Evolutionary conservation across 2,329 filamentous ascomycete genomes (phyloP).

Genomic region (Colletotrichum sp.): DNA sequence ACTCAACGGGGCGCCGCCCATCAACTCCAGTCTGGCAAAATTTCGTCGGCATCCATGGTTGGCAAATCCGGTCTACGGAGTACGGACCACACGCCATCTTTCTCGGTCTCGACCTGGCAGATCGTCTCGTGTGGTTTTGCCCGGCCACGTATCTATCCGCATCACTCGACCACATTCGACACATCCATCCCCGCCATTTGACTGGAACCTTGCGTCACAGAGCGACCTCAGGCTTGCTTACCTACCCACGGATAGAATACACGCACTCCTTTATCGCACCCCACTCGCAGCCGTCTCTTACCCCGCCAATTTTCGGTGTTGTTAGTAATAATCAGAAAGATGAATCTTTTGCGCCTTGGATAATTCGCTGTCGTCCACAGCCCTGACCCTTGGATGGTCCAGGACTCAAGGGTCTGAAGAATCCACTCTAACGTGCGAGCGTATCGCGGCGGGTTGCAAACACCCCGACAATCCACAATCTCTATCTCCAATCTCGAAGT

Average conservation of each 20-base stretch:
- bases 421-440: neutral
- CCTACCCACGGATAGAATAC: neutral
- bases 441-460: neutral
- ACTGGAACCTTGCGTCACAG: neutral
- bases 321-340: neutral
- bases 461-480: neutral
- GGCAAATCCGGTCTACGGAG: neutral
- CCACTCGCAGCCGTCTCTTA: neutral
- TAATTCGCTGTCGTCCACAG: neutral
- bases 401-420: neutral
- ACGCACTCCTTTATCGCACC: neutral
- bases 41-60: neutral
- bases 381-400: neutral
- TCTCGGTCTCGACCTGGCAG: neutral
- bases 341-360: neutral
- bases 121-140: neutral
- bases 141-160: neutral
- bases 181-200: neutral
- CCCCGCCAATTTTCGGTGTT: neutral
- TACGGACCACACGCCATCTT: neutral
- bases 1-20: neutral
- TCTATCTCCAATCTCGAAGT: neutral
- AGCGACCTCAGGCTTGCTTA: neutral
- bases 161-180: neutral
- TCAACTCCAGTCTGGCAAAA: neutral